Conservation (phyloP, 805 yeast genomes). For the Metschnikowia matae region DNA sequence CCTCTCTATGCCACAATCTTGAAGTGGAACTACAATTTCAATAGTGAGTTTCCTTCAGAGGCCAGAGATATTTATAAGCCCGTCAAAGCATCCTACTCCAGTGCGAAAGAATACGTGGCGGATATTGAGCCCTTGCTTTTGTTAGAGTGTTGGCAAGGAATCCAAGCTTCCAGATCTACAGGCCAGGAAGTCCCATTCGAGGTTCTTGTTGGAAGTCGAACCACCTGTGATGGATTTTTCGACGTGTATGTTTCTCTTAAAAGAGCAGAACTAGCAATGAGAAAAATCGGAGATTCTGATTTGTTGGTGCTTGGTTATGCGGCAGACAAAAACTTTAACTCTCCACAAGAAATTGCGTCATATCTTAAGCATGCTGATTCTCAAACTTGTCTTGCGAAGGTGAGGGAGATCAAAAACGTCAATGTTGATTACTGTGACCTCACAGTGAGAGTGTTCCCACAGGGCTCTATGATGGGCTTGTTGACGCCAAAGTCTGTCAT, state of each 20-base stretch:
- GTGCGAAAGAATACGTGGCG: conserved; percentile 61
- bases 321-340: conserved; percentile 17
- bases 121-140: conserved; percentile 76
- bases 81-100: conserved; percentile 53
- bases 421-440: conserved; percentile 68
- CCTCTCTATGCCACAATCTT: conserved; percentile 69
- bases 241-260: conserved; percentile 78
- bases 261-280: conserved; percentile 45
- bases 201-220: conserved; percentile 70
- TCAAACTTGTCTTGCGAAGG: conserved; percentile 73
- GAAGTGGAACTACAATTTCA: conserved; percentile 68
- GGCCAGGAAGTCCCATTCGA: conserved; percentile 59
- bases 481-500: conserved; percentile 62
- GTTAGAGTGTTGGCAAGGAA: conserved; percentile 91
- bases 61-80: conserved; percentile 37
- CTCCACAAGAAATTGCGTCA: conserved; percentile 19
- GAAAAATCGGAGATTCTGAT: conserved; percentile 70
- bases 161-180: conserved; percentile 67
- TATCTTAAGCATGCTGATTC: conserved; percentile 27
- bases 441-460: conserved; percentile 62
- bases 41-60: conserved; percentile 56
- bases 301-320: conserved; percentile 54
- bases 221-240: conserved; percentile 79
- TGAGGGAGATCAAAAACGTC: conserved; percentile 65
- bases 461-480: conserved; percentile 47